Conservation (phyloP, 2,329 filamentous ascomycete genomes). For the Fusarium nygamai region DNA sequence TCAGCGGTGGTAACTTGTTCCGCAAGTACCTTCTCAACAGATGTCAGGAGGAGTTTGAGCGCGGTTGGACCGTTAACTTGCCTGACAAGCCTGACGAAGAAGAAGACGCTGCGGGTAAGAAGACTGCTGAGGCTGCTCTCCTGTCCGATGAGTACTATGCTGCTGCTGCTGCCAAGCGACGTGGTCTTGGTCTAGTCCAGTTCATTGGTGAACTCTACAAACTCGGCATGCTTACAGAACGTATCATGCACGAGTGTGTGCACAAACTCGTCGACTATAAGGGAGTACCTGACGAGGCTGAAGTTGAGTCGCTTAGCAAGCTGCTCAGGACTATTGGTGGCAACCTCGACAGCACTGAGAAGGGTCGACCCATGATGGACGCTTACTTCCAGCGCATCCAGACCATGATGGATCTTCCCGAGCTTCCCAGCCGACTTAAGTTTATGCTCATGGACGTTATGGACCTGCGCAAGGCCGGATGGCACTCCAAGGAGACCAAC, state of each 20-base stretch:
- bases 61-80: slow-evolving; percentile 92
- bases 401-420: slow-evolving; percentile 80
- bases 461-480: slow-evolving; percentile 80
- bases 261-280: slow-evolving; percentile 96
- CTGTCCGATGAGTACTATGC: slow-evolving; percentile 97
- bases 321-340: slow-evolving; percentile 90
- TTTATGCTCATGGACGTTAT: slow-evolving; percentile 98
- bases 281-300: slow-evolving; percentile 91
- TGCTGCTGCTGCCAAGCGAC: slow-evolving; percentile 92
- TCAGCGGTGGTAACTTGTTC: slow-evolving; percentile 94
- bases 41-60: slow-evolving; percentile 98
- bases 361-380: slow-evolving; percentile 88
- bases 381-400: slow-evolving; percentile 93
- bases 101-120: slow-evolving; percentile 56
- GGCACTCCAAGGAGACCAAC: slow-evolving; percentile 87
- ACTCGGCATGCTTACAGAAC: slow-evolving; percentile 96
- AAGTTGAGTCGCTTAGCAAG: slow-evolving; percentile 95
- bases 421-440: slow-evolving; percentile 84
- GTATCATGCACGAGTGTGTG: slow-evolving; percentile 99
- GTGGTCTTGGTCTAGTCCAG: slow-evolving; percentile 96
- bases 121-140: slow-evolving; percentile 78
- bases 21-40: slow-evolving; percentile 98
- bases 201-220: slow-evolving; percentile 99
- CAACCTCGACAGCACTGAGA: slow-evolving; percentile 84
- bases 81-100: slow-evolving; percentile 76